Base-by-base conservation (phyloP, 2,329 filamentous ascomycete genomes). In the Dactylellina leptospora region DNA sequence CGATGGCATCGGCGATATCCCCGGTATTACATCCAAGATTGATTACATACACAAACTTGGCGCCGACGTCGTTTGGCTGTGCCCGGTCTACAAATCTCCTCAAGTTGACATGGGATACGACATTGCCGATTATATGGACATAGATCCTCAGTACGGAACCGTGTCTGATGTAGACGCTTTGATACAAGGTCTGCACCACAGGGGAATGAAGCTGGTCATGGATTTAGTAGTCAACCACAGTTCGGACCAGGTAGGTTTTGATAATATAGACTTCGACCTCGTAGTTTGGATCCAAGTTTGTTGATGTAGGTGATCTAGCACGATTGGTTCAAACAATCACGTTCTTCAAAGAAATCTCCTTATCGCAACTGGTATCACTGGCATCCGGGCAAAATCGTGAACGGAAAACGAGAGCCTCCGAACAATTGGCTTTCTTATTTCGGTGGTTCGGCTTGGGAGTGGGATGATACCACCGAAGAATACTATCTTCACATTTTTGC, bases 191-290 rank as follows among this genome's bases (percentile, higher is more conserved):
- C 83, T 85, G 40, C 87, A 89, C 70, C 79, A 83, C 13, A 83
- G 87, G 2, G 86, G 84, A 2, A 90, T 92, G 85, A 86, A 85
- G 74, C 80, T 92, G 9, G 86, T 93, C 63, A 84, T 92, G 68
- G 90, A 93, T 77, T 82, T 93, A 2, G 90, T 93, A 1, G 84
- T 92, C 73, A 93, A 92, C 75, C 90, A 93, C 78, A 92, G 89
- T 0, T 89, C 86, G 1, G 85, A 89, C 74, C 83, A 90, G 77
- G 74, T 72, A 59, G 33, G 55, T 58, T 22, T 18, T 36, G 42
- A 10, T 10, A 38, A 20, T 3, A 33, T n/a, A n/a, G n/a, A n/a
- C n/a, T 33, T 11, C 20, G 25, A 22, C 28, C n/a, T n/a, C 25
- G 1, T 23, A n/a, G 16, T 18, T 4, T 20, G 18, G 40, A 45